A percentile compares a stretch with the other conserved stretches of the same genome.
Conservation (phyloP, 352 stramenopile genomes). For the Pythium oligandrum region DNA sequence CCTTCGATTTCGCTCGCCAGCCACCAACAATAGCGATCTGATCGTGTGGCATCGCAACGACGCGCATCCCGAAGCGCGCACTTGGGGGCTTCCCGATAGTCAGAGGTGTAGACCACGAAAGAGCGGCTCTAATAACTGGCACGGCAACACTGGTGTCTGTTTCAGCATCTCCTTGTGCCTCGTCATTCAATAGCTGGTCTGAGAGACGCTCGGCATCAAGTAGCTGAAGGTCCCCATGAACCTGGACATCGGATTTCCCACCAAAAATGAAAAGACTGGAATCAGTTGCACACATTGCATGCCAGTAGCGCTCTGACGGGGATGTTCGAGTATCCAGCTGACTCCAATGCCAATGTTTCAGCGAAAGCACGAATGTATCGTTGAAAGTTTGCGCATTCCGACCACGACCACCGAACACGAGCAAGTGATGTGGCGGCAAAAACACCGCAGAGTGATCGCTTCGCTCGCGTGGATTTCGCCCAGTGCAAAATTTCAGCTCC, state of each 20-base stretch:
- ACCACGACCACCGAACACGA: slow-evolving; percentile 50
- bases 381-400: slow-evolving; percentile 47
- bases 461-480: slow-evolving; percentile 29
- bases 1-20: slow-evolving; percentile 6
- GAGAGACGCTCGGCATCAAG: slow-evolving; percentile 10
- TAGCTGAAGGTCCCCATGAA: slow-evolving; percentile 46
- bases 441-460: slow-evolving; percentile 60
- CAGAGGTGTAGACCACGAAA: slow-evolving; percentile 31
- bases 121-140: neutral
- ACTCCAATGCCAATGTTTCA: slow-evolving; percentile 45
- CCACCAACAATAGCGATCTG: slow-evolving; percentile 16
- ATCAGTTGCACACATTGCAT: slow-evolving; percentile 15
- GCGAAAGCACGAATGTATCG: slow-evolving; percentile 42
- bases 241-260: slow-evolving; percentile 50
- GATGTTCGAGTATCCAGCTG: slow-evolving; percentile 10
- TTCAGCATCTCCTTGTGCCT: neutral
- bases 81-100: slow-evolving; percentile 49
- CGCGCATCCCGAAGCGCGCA: slow-evolving; percentile 39
- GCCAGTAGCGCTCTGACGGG: slow-evolving; percentile 19
- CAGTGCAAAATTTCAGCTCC: slow-evolving; percentile 34
- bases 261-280: slow-evolving; percentile 53
- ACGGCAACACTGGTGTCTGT: neutral
- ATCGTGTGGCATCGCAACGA: slow-evolving; percentile 14
- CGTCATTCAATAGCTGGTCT: slow-evolving; percentile 1
- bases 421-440: slow-evolving; percentile 34